Evolutionary conservation across 176 grass and related monocot species (phyloP), one percentile per base, ranked within the genome.

Genomic region (Carex myosuroides): DNA sequence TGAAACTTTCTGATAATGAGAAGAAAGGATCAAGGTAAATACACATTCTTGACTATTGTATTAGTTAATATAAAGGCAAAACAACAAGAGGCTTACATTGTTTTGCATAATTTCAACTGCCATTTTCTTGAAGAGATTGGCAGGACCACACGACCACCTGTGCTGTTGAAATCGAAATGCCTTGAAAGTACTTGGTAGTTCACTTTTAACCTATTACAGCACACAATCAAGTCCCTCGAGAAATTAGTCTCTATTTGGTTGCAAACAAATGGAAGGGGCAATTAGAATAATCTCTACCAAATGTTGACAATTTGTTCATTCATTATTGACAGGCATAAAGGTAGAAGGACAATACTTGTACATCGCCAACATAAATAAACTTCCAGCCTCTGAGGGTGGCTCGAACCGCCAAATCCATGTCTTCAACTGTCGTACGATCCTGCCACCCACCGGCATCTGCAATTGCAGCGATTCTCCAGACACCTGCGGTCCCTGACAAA

Each of bases 131-230:
- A 95, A 99, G 21, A 99, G 75, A 61, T 99, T 99, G 14, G 96
- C 96, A 0, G 96, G 96, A 2, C 96, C 96, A 75, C 96, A 99
- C 0, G 96, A 99, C 96, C 96, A 99, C 22, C 96, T 93, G 39
- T 94, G 96, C 72, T 99, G 96, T 80, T 99, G 96, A 81, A 93
- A 94, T 8, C 93, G 75, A 80, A 93, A 99, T 17, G 96, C 96
- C 87, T 99, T 94, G 91, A 99, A 95, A 72, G 92, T 95, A 89
- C 96, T 99, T 61, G 96, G 96, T 8, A 99, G 67, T 86, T 99
- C 96, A 55, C 96, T 99, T 85, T 91, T 90, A 64, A 99, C 96
- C 96, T 98, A 81, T 83, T 30, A 73, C 80, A 86, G 9, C 42
- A 2, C 21, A 74, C 55, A 60, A 57, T 54, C 13, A 77, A 77